Conservation (phyloP, 2,329 filamentous ascomycete genomes). For the Sarocladium brachiariae region DNA sequence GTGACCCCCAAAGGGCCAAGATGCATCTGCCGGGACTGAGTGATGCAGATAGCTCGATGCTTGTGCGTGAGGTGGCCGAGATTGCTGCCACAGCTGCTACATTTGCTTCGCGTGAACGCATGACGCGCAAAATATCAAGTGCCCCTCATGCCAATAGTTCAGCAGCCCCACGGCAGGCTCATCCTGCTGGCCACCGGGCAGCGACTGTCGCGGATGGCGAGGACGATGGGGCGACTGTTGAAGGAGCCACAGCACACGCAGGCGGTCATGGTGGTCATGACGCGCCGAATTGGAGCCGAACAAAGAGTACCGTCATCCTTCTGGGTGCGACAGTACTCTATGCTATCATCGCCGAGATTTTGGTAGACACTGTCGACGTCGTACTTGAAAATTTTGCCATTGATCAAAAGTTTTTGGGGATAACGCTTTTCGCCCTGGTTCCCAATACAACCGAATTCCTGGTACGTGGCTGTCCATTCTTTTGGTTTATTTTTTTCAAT, state of each 20-base stretch:
- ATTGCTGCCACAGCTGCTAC: slow-evolving; percentile 88
- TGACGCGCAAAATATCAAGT: slow-evolving; percentile 31
- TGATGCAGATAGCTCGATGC: slow-evolving; percentile 70
- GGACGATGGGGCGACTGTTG: slow-evolving; percentile 25
- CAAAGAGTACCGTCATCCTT: slow-evolving; percentile 84
- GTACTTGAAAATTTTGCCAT: slow-evolving; percentile 85
- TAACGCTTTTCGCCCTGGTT: slow-evolving; percentile 92
- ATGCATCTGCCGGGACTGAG: slow-evolving; percentile 63
- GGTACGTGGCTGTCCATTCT: slow-evolving; percentile 44
- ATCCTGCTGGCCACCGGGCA: slow-evolving; percentile 18
- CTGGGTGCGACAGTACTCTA: slow-evolving; percentile 86
- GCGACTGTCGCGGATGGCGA: slow-evolving; percentile 13
- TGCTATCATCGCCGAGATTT: slow-evolving; percentile 92
- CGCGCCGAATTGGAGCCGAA: slow-evolving; percentile 95
- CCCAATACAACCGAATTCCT: slow-evolving; percentile 98
- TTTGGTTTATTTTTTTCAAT: background rate
- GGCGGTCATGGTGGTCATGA: slow-evolving; percentile 70
- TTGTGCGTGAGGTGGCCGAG: slow-evolving; percentile 85
- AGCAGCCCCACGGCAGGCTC: background rate
- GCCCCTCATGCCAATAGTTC: background rate
- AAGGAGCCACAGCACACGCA: slow-evolving; percentile 18
- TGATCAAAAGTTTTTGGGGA: slow-evolving; percentile 95
- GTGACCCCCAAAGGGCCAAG: slow-evolving; percentile 32
- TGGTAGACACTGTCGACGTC: slow-evolving; percentile 96
- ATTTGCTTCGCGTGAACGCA: slow-evolving; percentile 70